Evolutionary conservation across 805 yeast genomes (phyloP).

Genomic region (Ascoidea tarda): DNA sequence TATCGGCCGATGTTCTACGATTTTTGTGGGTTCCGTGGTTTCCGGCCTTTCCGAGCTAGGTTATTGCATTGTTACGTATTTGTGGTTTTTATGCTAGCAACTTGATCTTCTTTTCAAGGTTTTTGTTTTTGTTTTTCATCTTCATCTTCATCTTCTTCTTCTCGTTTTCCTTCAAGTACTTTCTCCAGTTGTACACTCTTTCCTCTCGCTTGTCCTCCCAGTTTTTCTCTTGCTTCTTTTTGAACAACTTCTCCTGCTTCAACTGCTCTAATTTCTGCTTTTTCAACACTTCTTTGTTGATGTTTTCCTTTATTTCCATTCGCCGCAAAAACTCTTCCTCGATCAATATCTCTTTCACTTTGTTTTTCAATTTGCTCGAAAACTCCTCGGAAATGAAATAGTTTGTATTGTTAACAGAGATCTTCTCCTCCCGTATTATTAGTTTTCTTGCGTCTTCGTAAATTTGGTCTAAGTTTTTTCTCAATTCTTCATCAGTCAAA

Average conservation of each 20-base stretch:
- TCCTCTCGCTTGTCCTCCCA: constrained; percentile 53
- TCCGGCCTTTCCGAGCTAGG: no score
- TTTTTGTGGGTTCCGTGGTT: no score
- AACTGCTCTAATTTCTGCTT: constrained; percentile 17
- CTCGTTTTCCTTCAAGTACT: constrained; percentile 26
- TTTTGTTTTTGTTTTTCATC: constrained; percentile 3
- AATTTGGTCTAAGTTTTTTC: constrained; percentile 23
- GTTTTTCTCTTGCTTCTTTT: constrained; percentile 24
- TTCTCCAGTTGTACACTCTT: constrained; percentile 49
- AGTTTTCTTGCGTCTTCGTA: constrained; percentile 28
- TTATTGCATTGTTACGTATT: no score
- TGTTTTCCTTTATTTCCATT: constrained; percentile 25
- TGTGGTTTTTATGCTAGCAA: no score
- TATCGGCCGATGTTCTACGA: no score
- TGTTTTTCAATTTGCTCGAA: constrained; percentile 24
- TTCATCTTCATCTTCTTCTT: constrained; percentile 28
- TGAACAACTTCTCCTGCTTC: constrained; percentile 18
- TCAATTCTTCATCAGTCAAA: constrained; percentile 8
- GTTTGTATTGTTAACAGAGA: constrained; percentile 21
- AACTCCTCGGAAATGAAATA: constrained; percentile 17
- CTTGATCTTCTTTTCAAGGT: no score
- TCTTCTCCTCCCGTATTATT: constrained; percentile 21
- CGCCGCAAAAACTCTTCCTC: constrained; percentile 32
- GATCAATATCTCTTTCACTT: constrained; percentile 27
- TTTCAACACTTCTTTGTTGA: constrained; percentile 25